Conservation (phyloP, 495 filamentous ascomycete genomes). For the Penicillium robsamsonii region DNA sequence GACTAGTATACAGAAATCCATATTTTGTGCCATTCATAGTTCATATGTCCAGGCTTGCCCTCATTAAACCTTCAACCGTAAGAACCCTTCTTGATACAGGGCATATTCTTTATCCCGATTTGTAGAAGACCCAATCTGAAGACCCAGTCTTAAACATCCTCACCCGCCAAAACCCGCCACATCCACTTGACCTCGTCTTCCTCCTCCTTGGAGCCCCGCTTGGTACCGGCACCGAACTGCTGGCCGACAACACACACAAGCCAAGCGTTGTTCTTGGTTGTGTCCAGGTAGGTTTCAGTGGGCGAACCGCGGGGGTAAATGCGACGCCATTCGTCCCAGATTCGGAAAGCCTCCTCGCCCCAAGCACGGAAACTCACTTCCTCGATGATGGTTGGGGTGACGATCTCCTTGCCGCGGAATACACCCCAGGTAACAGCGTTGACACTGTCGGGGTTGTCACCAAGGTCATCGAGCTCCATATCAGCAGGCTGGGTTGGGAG, state of each 20-base stretch:
- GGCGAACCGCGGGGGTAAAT: slow-evolving; percentile 68
- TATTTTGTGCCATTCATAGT: slow-evolving; percentile 21
- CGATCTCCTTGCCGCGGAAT: slow-evolving; percentile 94
- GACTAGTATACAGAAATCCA: slow-evolving; percentile 30
- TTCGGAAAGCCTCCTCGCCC: slow-evolving; percentile 93
- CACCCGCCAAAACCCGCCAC: slow-evolving; percentile 41
- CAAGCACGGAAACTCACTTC: slow-evolving; percentile 92
- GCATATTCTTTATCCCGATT: slow-evolving; percentile 21
- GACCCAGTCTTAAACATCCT: slow-evolving; percentile 15
- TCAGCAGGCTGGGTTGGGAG: slow-evolving; percentile 37
- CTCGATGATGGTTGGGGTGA: slow-evolving; percentile 97
- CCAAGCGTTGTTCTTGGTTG: slow-evolving; percentile 68
- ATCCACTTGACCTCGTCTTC: slow-evolving; percentile 44
- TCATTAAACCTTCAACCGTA: slow-evolving; percentile 2
- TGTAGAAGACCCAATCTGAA: too few relatives aligned
- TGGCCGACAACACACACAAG: slow-evolving; percentile 91
- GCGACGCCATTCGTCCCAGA: slow-evolving; percentile 90
- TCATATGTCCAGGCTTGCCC: slow-evolving; percentile 10
- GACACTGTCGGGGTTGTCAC: slow-evolving; percentile 53
- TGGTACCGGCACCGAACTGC: slow-evolving; percentile 57
- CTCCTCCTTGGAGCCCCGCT: slow-evolving; percentile 42
- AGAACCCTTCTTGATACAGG: slow-evolving; percentile 7
- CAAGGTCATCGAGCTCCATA: slow-evolving; percentile 35
- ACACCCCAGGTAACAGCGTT: slow-evolving; percentile 98
- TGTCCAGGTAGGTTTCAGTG: slow-evolving; percentile 67